Base-by-base conservation (phyloP, 225 moss, liverwort and hornwort genomes). In the Anthoceros angustus region DNA sequence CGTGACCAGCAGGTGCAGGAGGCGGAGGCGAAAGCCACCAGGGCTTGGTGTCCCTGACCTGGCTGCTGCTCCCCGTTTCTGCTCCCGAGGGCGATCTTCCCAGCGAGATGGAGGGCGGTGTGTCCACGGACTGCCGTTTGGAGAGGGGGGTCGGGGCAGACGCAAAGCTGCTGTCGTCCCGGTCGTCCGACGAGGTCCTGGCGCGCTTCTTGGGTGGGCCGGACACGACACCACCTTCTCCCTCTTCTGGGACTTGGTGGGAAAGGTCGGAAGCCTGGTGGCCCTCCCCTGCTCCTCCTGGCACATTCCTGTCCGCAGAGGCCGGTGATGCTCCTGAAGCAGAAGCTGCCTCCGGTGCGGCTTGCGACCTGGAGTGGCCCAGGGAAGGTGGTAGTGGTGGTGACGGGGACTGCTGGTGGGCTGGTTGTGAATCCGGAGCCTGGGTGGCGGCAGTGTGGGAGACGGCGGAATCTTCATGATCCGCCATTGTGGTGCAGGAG, bases 41-140 rank as follows among this genome's bases (percentile, higher is more conserved):
- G 18, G 55, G 55, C 55, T 20, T 55, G 14, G 55, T 7, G 18
- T 55, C 55, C 23, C n/a, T 18, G 55, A 55, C 55, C 55, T 55
- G 8, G 55, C 23, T 18, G 55, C 55, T 55, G 55, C n/a, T 23
- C 16, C 55, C 55, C 55, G 55, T 55, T 8, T 55, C 55, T 20
- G n/a, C 23, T 8, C 5, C 55, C n/a, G 55, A 55, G 23, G 55
- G 55, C 10, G 55, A 55, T 55, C 55, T 55, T 20, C 55, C 55
- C 55, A 55, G 55, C n/a, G 55, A 55, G 55, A 55, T 55, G 55
- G 55, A 55, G 5, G 55, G 55, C 18, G n/a, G n/a, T 8, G 55
- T 15, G 55, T 55, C 55, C 7, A 23, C 55, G 23, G 55, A 20
- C 8, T 55, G 55, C 55, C n/a, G 0, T 23, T 55, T 18, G 7